Conservation (phyloP, 441 rosid species). For the Gossypium gossypioides region DNA sequence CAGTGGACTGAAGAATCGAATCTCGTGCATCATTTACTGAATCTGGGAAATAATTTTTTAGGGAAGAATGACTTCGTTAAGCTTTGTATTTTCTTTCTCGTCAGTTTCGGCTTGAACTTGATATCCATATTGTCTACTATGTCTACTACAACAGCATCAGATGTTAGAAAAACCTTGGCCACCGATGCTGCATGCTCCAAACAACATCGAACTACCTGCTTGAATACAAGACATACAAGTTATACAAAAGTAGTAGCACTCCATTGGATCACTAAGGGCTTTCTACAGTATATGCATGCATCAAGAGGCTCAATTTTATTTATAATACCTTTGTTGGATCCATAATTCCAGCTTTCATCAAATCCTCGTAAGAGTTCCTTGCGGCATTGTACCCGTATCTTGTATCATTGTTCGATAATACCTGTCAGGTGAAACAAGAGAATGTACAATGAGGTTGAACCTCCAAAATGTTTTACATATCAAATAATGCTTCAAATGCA, state of each 20-base stretch:
- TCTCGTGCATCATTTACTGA: neutral
- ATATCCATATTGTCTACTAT: conserved; percentile 52
- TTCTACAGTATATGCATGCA: neutral
- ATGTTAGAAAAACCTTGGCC: conserved; percentile 65
- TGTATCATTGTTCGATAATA: conserved; percentile 34
- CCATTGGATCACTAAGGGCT: neutral
- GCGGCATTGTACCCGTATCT: conserved; percentile 82
- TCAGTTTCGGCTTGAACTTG: conserved; percentile 28
- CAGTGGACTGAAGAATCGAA: neutral
- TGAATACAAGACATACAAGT: neutral
- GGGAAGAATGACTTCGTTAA: conserved; percentile 23
- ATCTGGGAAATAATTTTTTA: conserved; percentile 14
- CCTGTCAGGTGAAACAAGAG: conserved; percentile 27
- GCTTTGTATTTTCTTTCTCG: conserved; percentile 36
- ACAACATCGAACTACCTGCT: conserved; percentile 82
- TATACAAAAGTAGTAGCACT: too few species aligned
- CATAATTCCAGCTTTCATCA: conserved; percentile 65
- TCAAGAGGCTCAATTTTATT: neutral
- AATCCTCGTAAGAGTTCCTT: conserved; percentile 54
- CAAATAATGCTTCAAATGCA: neutral
- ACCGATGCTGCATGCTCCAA: conserved; percentile 85
- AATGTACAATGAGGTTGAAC: neutral
- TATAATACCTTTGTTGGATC: conserved; percentile 70
- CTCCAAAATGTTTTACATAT: neutral
- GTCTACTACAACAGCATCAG: conserved; percentile 71